A percentile compares a stretch with the other conserved stretches of the same genome.
phyloP scores from a whole-genome alignment of 345 rosid species.

The Viola odorata region DNA sequence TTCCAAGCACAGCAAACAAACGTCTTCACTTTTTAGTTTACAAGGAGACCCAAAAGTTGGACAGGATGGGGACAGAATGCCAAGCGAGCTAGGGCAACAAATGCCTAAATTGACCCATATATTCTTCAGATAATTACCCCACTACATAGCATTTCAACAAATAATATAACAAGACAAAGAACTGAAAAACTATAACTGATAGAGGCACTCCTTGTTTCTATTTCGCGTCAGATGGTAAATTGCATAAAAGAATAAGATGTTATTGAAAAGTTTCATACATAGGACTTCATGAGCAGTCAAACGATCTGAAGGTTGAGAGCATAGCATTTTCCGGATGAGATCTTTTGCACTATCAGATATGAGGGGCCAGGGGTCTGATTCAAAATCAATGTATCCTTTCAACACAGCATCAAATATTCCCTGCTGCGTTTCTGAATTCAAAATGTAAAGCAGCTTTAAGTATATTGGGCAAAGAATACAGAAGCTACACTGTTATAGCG shows the following conservation, averaged over 20 bases:
- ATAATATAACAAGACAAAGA: neutral
- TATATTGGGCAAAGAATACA: constrained; percentile 7
- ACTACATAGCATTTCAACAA: neutral
- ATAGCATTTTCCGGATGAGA: constrained; percentile 77
- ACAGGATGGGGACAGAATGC: too few species aligned
- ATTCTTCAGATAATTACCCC: too few species aligned
- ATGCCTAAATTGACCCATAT: too few species aligned
- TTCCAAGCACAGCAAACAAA: too few species aligned
- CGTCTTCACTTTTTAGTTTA: too few species aligned
- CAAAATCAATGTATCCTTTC: constrained; percentile 88
- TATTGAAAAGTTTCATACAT: constrained; percentile 44
- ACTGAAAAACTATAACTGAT: neutral
- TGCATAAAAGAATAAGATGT: neutral
- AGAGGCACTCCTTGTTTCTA: neutral
- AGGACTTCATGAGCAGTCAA: constrained; percentile 93
- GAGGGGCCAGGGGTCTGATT: constrained; percentile 94
- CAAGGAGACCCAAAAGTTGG: too few species aligned
- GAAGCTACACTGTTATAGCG: neutral
- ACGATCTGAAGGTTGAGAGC: constrained; percentile 69
- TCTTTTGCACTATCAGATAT: constrained; percentile 89
- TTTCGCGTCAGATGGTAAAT: neutral
- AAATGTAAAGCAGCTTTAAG: constrained; percentile 15
- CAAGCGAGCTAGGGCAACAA: too few species aligned
- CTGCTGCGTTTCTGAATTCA: constrained; percentile 78
- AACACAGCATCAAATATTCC: constrained; percentile 97